Evolutionary conservation across 768 basidiomycete genomes (phyloP).

Genomic region (Hygrophorus pudorinus): DNA sequence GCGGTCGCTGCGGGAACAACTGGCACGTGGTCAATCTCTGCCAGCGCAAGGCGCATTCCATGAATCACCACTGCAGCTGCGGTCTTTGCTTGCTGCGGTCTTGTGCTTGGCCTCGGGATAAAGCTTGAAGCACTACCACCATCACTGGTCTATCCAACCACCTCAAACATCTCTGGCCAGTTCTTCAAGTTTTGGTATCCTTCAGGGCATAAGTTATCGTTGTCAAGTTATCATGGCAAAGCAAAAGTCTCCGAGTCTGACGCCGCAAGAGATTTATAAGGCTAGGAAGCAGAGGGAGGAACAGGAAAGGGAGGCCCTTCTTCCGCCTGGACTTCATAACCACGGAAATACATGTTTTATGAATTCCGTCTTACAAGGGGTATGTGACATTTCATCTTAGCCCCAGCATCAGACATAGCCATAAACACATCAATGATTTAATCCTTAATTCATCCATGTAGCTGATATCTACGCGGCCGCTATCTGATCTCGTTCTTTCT

Average conservation of each 20-base stretch:
- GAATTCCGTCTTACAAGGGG: slow-evolving; percentile 90
- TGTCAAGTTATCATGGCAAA: slow-evolving; percentile 32
- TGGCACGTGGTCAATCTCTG: too few species aligned
- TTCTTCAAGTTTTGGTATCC: too few species aligned
- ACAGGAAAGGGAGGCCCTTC: slow-evolving; percentile 42
- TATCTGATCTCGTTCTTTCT: slow-evolving; percentile 50
- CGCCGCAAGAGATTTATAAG: slow-evolving; percentile 55
- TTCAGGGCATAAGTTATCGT: too few species aligned
- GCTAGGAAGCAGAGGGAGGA: slow-evolving; percentile 54
- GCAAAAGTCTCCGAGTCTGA: slow-evolving; percentile 40
- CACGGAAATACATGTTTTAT: slow-evolving; percentile 93
- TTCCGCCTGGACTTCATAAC: slow-evolving; percentile 70
- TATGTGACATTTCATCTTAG: slow-evolving; percentile 27
- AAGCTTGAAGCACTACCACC: too few species aligned
- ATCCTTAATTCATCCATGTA: slow-evolving; percentile 18
- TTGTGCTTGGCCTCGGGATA: too few species aligned
- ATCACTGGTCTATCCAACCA: too few species aligned
- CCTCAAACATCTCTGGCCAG: too few species aligned
- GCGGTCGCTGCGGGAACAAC: too few species aligned
- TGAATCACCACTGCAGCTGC: too few species aligned
- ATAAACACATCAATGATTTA: neutral
- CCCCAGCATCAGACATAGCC: slow-evolving; percentile 8
- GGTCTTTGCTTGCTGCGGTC: too few species aligned
- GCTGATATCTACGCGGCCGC: slow-evolving; percentile 57
- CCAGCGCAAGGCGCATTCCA: too few species aligned